A percentile compares a stretch with the other conserved stretches of the same genome.
phyloP scores from a whole-genome alignment of 352 stramenopile genomes.

The Pythium monospermum region DNA sequence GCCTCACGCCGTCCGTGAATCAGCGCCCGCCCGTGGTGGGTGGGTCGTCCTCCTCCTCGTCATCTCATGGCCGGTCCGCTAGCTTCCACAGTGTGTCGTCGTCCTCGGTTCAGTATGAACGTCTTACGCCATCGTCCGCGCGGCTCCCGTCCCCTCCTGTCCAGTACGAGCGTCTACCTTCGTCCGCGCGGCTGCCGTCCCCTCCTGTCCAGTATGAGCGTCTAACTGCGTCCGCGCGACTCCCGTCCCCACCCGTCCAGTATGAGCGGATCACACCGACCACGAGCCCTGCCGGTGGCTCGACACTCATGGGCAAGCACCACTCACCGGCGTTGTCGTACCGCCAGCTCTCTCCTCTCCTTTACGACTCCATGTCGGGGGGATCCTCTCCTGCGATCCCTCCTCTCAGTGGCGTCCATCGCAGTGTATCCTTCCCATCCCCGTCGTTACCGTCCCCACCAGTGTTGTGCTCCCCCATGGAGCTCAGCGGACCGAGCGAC shows the following conservation, averaged over 20 bases:
- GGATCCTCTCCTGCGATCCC: conserved; percentile 5
- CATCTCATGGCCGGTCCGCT: not conserved
- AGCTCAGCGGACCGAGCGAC: conserved; percentile 13
- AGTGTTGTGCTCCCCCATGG: conserved; percentile 13
- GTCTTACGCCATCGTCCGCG: not conserved
- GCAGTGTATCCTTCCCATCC: conserved; percentile 16
- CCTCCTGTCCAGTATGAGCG: conserved; percentile 9
- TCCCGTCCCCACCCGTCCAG: conserved; percentile 17
- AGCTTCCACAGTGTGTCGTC: conserved; percentile 11
- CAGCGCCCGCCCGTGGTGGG: conserved; percentile 8
- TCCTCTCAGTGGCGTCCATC: conserved; percentile 3
- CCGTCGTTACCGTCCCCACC: conserved; percentile 7
- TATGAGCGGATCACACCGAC: conserved; percentile 16
- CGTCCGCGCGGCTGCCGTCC: conserved; percentile 5
- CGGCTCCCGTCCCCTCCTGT: not conserved
- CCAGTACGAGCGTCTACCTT: conserved; percentile 13
- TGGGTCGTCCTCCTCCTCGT: not conserved
- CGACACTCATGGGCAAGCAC: conserved; percentile 4
- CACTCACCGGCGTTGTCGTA: conserved; percentile 7
- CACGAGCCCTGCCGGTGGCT: conserved; percentile 6
- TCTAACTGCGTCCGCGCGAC: conserved; percentile 1
- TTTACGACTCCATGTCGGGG: not conserved
- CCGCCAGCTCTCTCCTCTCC: conserved; percentile 15
- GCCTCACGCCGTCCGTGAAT: conserved; percentile 34
- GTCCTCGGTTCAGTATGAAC: conserved; percentile 7